Evolutionary conservation across 1,139 yeast genomes (phyloP).

Genomic region (Taphrina wiesneri): DNA sequence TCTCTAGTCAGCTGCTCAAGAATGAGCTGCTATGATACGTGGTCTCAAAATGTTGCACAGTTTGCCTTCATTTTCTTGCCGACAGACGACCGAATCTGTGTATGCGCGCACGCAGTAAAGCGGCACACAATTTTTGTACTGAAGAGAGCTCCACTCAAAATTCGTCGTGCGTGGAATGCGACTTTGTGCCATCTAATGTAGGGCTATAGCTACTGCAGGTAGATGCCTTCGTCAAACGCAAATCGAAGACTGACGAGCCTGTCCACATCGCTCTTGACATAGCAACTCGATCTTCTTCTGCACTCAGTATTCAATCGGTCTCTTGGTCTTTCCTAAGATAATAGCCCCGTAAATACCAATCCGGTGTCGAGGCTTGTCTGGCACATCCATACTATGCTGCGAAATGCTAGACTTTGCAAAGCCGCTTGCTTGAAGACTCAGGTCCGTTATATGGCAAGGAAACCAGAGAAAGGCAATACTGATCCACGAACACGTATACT

Average conservation of each 20-base stretch:
- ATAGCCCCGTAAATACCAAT: too few relatives aligned
- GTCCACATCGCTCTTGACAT: too few relatives aligned
- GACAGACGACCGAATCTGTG: neutral
- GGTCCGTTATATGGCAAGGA: slow-evolving; percentile 15
- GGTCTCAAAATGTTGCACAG: neutral
- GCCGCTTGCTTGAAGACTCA: neutral
- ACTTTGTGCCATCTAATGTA: neutral
- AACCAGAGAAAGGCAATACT: slow-evolving; percentile 12
- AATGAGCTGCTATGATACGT: neutral
- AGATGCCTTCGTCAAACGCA: neutral
- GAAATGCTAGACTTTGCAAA: neutral
- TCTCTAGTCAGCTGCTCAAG: neutral
- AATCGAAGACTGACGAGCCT: neutral
- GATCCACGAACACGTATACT: slow-evolving; percentile 14
- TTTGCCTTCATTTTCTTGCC: neutral
- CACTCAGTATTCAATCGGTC: too few relatives aligned
- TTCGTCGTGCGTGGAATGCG: neutral
- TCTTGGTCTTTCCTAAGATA: too few relatives aligned
- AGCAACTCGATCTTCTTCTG: too few relatives aligned
- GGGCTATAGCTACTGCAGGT: neutral
- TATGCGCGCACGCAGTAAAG: neutral
- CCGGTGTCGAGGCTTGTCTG: neutral
- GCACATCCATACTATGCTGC: neutral
- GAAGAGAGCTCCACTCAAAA: neutral
- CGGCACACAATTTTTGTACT: neutral